A percentile compares a stretch with the other conserved stretches of the same genome.
phyloP scores from a whole-genome alignment of 2,329 filamentous ascomycete genomes.

The Taxawa tesnikishii region DNA sequence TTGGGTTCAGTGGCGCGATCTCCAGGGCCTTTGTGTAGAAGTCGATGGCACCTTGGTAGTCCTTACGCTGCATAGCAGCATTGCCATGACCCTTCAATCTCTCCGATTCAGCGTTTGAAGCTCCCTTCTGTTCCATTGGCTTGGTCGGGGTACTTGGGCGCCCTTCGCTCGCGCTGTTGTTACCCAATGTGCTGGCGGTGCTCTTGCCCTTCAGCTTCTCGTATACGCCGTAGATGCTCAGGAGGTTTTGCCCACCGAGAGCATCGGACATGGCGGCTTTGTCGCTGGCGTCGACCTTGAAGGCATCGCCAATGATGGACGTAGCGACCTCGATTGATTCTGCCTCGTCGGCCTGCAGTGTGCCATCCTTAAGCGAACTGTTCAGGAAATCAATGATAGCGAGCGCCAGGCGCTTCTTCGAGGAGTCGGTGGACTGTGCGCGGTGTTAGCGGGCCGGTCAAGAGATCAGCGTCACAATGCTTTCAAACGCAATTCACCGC shows the following conservation, averaged over 20 bases:
- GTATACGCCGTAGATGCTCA: conserved; percentile 89
- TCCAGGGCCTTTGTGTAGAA: conserved; percentile 79
- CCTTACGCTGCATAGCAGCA: conserved; percentile 86
- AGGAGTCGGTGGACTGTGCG: too few species aligned
- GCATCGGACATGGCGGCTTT: conserved; percentile 60
- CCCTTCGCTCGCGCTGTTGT: conserved; percentile 20
- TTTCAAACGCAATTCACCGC: too few species aligned
- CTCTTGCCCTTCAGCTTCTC: conserved; percentile 76
- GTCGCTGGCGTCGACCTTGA: conserved; percentile 83
- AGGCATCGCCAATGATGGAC: conserved; percentile 89
- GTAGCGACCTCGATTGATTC: conserved; percentile 90
- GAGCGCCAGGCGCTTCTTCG: conserved; percentile 82
- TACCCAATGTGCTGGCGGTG: conserved; percentile 31
- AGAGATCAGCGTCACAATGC: too few species aligned
- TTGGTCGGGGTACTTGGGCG: conserved; percentile 17
- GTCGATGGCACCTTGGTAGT: conserved; percentile 72
- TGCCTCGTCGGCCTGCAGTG: conserved; percentile 72
- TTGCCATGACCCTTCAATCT: conserved; percentile 83
- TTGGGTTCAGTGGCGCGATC: conserved; percentile 73
- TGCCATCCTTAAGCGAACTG: conserved; percentile 75
- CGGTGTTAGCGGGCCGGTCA: too few species aligned
- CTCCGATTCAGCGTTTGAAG: conserved; percentile 65
- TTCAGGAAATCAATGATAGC: conserved; percentile 93
- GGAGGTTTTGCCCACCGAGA: conserved; percentile 73
- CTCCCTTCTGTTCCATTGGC: conserved; percentile 27